phyloP scores from a whole-genome alignment of 1,139 yeast species.

The Kurtzmaniella quercitrusa region DNA sequence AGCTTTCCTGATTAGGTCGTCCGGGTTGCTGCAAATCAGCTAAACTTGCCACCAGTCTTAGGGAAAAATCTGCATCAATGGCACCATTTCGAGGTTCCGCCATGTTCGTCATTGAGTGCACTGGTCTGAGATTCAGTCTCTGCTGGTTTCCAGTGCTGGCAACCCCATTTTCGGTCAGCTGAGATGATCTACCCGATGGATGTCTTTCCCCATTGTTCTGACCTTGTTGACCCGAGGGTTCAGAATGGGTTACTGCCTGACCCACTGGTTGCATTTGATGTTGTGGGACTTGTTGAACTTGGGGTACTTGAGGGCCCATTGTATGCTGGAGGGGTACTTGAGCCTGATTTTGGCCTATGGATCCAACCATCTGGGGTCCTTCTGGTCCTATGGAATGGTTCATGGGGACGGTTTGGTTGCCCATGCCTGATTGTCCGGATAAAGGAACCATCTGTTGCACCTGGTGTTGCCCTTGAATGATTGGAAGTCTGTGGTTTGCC shows the following conservation, averaged over 20 bases:
- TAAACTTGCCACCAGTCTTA: slow-evolving; percentile 32
- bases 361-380: background rate
- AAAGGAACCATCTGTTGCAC: slow-evolving; percentile 21
- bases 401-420: background rate
- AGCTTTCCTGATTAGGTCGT: slow-evolving; percentile 1
- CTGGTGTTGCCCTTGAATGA: background rate
- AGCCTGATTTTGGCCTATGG: slow-evolving; percentile 11
- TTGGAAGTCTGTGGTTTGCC: background rate
- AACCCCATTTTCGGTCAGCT: background rate
- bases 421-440: background rate
- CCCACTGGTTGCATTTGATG: background rate
- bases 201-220: background rate
- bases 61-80: slow-evolving; percentile 1
- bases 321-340: slow-evolving; percentile 2
- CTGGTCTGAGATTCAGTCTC: slow-evolving; percentile 24
- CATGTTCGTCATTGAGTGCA: slow-evolving; percentile 38
- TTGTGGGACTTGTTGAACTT: background rate
- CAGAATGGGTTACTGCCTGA: background rate
- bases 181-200: background rate
- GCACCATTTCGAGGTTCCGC: slow-evolving; percentile 13
- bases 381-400: background rate
- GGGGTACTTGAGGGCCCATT: background rate
- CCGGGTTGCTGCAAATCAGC: slow-evolving; percentile 23
- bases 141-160: background rate
- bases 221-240: background rate